Percentiles rank a stretch among this genome's conserved stretches.
These are phyloP conservation scores for Fusarium gaditjirri DNA, from an alignment of 2,329 filamentous ascomycete species.

Conservation along the genomic window DNA sequence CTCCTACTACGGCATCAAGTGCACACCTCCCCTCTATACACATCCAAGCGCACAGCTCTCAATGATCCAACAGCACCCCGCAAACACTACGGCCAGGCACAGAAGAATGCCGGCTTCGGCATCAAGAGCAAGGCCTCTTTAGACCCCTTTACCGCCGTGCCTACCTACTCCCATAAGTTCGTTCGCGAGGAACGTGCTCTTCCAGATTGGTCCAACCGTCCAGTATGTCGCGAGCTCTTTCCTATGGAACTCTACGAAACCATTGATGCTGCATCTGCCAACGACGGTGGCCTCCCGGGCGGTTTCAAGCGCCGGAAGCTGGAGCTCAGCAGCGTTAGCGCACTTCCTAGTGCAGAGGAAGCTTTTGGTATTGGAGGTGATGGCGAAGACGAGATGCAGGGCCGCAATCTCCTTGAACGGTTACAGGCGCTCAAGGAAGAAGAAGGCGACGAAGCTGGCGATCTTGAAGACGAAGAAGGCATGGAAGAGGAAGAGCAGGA, in stretches of 20 bases:
- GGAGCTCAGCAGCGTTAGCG: constrained; percentile 59
- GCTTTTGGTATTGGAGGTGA: constrained; percentile 55
- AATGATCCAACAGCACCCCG: constrained; percentile 54
- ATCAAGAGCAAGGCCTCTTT: constrained; percentile 65
- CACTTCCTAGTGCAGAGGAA: constrained; percentile 62
- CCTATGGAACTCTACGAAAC: constrained; percentile 66
- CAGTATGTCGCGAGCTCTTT: constrained; percentile 65
- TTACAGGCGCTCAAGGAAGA: constrained; percentile 61
- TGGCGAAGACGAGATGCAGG: constrained; percentile 42
- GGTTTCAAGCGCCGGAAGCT: constrained; percentile 57
- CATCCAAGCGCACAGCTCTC: constrained; percentile 59
- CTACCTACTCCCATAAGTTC: constrained; percentile 68
- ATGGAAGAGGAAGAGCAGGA: constrained; percentile 59
- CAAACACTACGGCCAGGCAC: constrained; percentile 65
- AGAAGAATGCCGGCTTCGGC: constrained; percentile 67
- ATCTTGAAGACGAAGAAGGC: constrained; percentile 63
- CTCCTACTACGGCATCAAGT: constrained; percentile 67
- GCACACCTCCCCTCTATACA: constrained; percentile 66
- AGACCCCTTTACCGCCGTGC: constrained; percentile 68
- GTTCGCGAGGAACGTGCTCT: constrained; percentile 61
- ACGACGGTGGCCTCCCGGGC: constrained; percentile 43
- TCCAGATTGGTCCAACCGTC: constrained; percentile 63
- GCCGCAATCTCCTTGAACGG: constrained; percentile 55
- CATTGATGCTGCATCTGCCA: constrained; percentile 57
- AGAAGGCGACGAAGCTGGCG: constrained; percentile 60